These are phyloP conservation scores for Elongisporangium prolatum DNA, from an alignment of 352 stramenopile species.

Conservation along the genomic window DNA sequence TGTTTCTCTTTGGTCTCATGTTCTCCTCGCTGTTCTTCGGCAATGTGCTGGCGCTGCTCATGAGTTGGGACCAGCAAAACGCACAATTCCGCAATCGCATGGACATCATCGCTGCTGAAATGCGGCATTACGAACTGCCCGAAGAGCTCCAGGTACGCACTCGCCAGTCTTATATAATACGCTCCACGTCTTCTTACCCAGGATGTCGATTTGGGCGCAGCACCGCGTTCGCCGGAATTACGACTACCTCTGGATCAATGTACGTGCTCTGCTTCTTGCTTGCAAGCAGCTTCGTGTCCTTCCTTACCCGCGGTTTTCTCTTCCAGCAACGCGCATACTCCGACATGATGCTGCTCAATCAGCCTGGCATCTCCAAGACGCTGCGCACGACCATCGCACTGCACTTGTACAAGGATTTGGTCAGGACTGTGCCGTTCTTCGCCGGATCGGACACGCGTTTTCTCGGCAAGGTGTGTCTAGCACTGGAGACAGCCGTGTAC, in stretches of 20 bases:
- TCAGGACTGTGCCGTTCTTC: constrained; percentile 80
- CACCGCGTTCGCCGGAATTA: constrained; percentile 76
- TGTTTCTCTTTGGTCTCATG: constrained; percentile 67
- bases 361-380: constrained; percentile 73
- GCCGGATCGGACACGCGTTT: constrained; percentile 67
- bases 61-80: constrained; percentile 80
- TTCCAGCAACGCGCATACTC: constrained; percentile 77
- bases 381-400: constrained; percentile 73
- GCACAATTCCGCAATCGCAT: constrained; percentile 78
- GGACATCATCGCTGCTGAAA: constrained; percentile 80
- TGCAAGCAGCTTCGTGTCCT: neutral
- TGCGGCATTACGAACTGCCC: constrained; percentile 78
- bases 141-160: constrained; percentile 50
- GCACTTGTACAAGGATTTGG: constrained; percentile 75
- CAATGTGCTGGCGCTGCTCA: constrained; percentile 72
- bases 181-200: neutral
- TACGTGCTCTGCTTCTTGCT: constrained; percentile 16
- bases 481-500: constrained; percentile 73
- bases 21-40: constrained; percentile 77
- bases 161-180: neutral
- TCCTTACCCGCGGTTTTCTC: constrained; percentile 1
- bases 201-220: constrained; percentile 9
- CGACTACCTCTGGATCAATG: constrained; percentile 84
- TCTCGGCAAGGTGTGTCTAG: constrained; percentile 74
- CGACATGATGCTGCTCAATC: constrained; percentile 80